Evolutionary conservation across 169 alveolate species (phyloP), one percentile per base, ranked within the genome.

Genomic region (Cryptosporidium muris): DNA sequence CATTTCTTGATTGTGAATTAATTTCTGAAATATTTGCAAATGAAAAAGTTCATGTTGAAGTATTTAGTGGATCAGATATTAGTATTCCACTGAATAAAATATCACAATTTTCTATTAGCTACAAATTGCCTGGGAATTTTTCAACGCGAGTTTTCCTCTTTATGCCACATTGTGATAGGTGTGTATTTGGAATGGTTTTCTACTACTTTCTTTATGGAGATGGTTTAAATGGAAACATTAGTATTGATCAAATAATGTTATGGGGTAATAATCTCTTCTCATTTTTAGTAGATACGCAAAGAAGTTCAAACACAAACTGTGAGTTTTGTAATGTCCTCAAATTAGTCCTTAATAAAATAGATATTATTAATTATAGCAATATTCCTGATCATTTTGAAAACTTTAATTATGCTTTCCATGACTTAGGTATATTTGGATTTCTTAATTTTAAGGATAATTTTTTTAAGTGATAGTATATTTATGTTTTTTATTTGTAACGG

Each of bases 111-210:
- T 60, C 36, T n/a, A 74, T 45, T 45, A 74, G 60, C 42, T 34
- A 74, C 6, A n/a, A 36, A 1, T 74, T 34, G 9, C 74, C 74
- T 3, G 60, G 85, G 38, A 42, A 58, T 60, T 16, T 47, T n/a
- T 16, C 42, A 9, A 43, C 45, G 8, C 54, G 60, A 12, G 11
- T 74, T 47, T 60, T 74, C 8, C 48, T 74, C 47, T 74, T 74
- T 47, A 74, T 74, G 74, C 85, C 85, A 42, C 85, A 74, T 25
- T 74, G 85, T 3, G 85, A 74, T 45, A 66, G 85, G 36, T 74
- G 85, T 47, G 68, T 58, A 54, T 74, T 74, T 45, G 85, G 85
- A 42, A 74, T 74, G 85, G 42, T 74, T 0, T 25, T 74, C 43
- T 58, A 74, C 16, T 74, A 74, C 60, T 74, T 74, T 36, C 54